Percentiles rank a stretch among this genome's conserved stretches.
Evolutionary conservation across 1,284 basidiomycete genomes (phyloP).

Genomic region (Crucibulum cyathiforme): DNA sequence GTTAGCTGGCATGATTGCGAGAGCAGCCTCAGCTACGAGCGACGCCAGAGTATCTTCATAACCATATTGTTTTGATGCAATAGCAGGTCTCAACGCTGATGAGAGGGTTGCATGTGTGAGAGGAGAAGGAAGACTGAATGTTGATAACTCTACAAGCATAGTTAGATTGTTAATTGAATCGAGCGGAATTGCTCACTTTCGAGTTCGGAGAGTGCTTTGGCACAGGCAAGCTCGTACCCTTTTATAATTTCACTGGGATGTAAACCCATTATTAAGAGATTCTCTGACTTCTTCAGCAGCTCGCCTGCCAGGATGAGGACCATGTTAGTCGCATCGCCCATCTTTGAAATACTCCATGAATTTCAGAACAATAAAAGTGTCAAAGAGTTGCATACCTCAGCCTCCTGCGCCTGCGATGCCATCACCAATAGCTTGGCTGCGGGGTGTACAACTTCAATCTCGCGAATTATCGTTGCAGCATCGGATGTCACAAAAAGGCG

Average conservation of each 20-base stretch:
- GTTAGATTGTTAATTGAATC: conserved; percentile 19
- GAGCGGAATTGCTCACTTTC: conserved; percentile 71
- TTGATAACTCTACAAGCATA: conserved; percentile 61
- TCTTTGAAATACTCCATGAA: conserved; percentile 49
- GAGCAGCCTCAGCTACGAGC: conserved; percentile 92
- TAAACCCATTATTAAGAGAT: conserved; percentile 93
- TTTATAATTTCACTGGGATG: conserved; percentile 95
- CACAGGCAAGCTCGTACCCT: conserved; percentile 94
- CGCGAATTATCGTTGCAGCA: conserved; percentile 98
- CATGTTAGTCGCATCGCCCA: conserved; percentile 97
- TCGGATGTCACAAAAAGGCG: conserved; percentile 97
- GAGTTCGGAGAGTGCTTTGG: conserved; percentile 86
- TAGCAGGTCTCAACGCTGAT: conserved; percentile 85
- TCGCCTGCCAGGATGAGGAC: conserved; percentile 97
- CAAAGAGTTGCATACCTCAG: conserved; percentile 67
- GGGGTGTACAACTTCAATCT: conserved; percentile 98
- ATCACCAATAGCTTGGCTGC: conserved; percentile 97
- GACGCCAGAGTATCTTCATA: conserved; percentile 84
- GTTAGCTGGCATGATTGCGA: conserved; percentile 89
- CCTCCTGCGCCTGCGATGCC: conserved; percentile 96
- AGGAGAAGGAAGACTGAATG: conserved; percentile 75
- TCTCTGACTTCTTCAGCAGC: conserved; percentile 92
- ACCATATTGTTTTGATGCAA: conserved; percentile 98
- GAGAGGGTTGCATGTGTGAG: conserved; percentile 81
- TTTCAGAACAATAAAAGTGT: background rate